A percentile compares a stretch with the other conserved stretches of the same genome.
These are phyloP conservation scores for Lactarius indigo DNA, from an alignment of 768 basidiomycete genomes.

Conservation along the genomic window DNA sequence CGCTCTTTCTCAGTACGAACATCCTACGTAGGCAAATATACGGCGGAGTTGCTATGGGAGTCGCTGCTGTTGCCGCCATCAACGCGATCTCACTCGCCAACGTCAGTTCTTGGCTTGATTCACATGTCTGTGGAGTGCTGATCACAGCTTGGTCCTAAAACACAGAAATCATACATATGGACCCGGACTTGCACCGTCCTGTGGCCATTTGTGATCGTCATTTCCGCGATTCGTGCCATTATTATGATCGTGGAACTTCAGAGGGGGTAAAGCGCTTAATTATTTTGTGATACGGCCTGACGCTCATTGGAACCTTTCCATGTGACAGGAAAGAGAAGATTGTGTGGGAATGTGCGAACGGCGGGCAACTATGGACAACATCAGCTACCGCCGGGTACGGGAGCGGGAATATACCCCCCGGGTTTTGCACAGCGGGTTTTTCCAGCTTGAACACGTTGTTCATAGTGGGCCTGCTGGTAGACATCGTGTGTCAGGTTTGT, in stretches of 20 bases:
- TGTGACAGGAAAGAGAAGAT: constrained; percentile 59
- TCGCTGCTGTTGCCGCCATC: constrained; percentile 50
- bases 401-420: constrained; percentile 46
- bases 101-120: constrained; percentile 34
- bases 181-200: constrained; percentile 58
- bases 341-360: constrained; percentile 69
- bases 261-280: constrained; percentile 51
- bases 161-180: constrained; percentile 68
- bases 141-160: constrained; percentile 18
- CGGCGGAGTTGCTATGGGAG: constrained; percentile 57
- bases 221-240: constrained; percentile 59
- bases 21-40: constrained; percentile 54
- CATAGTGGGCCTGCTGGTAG: constrained; percentile 57
- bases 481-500: constrained; percentile 63
- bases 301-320: constrained; percentile 8
- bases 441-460: constrained; percentile 59
- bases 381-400: constrained; percentile 42
- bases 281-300: constrained; percentile 14
- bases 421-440: constrained; percentile 59
- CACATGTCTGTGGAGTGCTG: constrained; percentile 27
- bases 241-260: constrained; percentile 72
- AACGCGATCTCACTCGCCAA: constrained; percentile 60
- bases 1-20: constrained; percentile 4
- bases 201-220: constrained; percentile 70
- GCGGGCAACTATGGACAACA: constrained; percentile 57